These are phyloP conservation scores for Solanum pennellii DNA, from an alignment of 257 asterid species.

Conservation along the genomic window DNA sequence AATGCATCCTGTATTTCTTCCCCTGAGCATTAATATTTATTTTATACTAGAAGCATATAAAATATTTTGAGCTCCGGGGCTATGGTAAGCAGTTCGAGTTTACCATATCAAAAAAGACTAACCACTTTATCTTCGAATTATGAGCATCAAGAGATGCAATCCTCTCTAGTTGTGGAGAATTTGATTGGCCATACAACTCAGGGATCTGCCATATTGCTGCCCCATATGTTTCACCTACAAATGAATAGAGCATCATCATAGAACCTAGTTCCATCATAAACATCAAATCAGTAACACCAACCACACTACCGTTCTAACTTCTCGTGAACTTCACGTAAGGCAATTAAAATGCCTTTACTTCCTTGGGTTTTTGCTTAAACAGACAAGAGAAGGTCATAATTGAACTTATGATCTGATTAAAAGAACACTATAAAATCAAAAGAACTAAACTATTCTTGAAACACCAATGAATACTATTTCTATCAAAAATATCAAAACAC, in stretches of 20 bases:
- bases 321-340: neutral
- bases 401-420: neutral
- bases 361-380: neutral
- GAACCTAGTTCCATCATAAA: neutral
- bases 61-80: neutral
- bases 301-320: neutral
- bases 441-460: neutral
- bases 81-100: neutral
- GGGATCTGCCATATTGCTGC: slow-evolving; percentile 98
- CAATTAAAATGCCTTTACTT: neutral
- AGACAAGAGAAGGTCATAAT: neutral
- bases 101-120: neutral
- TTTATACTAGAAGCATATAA: neutral
- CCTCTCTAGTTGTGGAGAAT: slow-evolving; percentile 83
- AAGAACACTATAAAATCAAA: neutral
- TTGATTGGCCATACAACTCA: slow-evolving; percentile 88
- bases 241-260: neutral
- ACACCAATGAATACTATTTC: neutral
- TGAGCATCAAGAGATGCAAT: slow-evolving; percentile 85
- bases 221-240: slow-evolving; percentile 71
- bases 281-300: neutral
- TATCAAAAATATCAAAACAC: neutral
- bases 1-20: neutral
- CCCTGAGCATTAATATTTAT: neutral
- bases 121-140: slow-evolving; percentile 72